Conservation (phyloP, 164 flowering plant species). For the Dillenia suffruticosa region DNA sequence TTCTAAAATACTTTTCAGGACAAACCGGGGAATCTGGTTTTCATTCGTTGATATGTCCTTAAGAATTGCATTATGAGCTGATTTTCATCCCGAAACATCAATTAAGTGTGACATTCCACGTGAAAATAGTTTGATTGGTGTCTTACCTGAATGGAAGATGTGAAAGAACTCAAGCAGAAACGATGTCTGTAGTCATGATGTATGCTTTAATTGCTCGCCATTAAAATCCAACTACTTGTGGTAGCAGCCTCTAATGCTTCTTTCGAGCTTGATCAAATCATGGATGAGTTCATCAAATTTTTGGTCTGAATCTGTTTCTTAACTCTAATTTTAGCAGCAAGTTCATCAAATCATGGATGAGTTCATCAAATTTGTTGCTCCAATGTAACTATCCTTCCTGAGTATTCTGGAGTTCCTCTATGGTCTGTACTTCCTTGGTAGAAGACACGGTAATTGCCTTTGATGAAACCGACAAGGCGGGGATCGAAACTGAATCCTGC, state of each 20-base stretch:
- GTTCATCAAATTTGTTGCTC: too few species aligned
- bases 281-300: constrained; percentile 16
- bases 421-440: constrained; percentile 97
- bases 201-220: constrained; percentile 24
- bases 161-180: constrained; percentile 30
- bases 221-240: constrained; percentile 23
- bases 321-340: constrained; percentile 14
- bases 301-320: constrained; percentile 13
- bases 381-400: constrained; percentile 92
- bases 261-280: constrained; percentile 13
- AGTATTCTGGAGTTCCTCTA: constrained; percentile 83
- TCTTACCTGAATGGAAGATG: constrained; percentile 11
- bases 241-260: constrained; percentile 18
- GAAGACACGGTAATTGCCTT: constrained; percentile 88
- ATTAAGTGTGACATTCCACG: constrained; percentile 14
- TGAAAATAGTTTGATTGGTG: background rate
- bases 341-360: constrained; percentile 9
- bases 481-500: constrained; percentile 76
- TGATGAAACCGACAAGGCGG: constrained; percentile 81
- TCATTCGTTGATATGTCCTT: constrained; percentile 27
- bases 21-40: constrained; percentile 25
- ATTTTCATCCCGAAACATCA: constrained; percentile 13
- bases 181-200: constrained; percentile 26
- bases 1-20: constrained; percentile 11
- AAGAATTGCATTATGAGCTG: constrained; percentile 18